These are phyloP conservation scores for Cladochytrium replicatum DNA, from an alignment of 192 early-diverging fungal genomes.

Conservation along the genomic window DNA sequence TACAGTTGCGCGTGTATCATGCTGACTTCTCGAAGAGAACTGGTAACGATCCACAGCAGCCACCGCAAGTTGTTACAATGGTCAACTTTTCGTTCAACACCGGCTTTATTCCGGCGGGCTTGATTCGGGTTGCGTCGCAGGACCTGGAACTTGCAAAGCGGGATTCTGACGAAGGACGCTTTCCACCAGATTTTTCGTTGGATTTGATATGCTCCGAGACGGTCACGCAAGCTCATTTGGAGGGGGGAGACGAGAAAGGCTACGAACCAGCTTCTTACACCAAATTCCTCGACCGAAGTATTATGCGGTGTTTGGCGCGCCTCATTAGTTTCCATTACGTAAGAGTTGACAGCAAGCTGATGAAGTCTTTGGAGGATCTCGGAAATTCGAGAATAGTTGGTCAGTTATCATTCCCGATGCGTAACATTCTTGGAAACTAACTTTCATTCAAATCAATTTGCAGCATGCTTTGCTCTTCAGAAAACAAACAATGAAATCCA, in stretches of 20 bases:
- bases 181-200: conserved; percentile 29
- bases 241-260: conserved; percentile 1
- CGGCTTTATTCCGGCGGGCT: conserved; percentile 47
- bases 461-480: conserved; percentile 31
- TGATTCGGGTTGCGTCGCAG: conserved; percentile 38
- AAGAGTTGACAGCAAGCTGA: conserved; percentile 19
- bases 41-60: conserved; percentile 16
- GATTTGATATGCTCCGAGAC: conserved; percentile 36
- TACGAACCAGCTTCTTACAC: conserved; percentile 13
- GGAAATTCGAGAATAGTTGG: conserved; percentile 29
- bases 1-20: conserved; percentile 35
- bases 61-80: conserved; percentile 34
- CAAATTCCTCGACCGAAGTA: conserved; percentile 21
- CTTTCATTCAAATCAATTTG: not conserved
- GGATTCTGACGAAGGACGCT: conserved; percentile 25
- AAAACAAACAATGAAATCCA: conserved; percentile 34
- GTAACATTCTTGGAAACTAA: not conserved
- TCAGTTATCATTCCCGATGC: conserved; percentile 10
- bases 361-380: conserved; percentile 24
- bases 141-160: conserved; percentile 39
- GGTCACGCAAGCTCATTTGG: not conserved
- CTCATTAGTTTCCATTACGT: conserved; percentile 33
- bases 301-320: conserved; percentile 28
- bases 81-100: conserved; percentile 46
- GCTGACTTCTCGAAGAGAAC: conserved; percentile 25